phyloP scores from a whole-genome alignment of 306 rosid genomes.

The Rosa chinensis region DNA sequence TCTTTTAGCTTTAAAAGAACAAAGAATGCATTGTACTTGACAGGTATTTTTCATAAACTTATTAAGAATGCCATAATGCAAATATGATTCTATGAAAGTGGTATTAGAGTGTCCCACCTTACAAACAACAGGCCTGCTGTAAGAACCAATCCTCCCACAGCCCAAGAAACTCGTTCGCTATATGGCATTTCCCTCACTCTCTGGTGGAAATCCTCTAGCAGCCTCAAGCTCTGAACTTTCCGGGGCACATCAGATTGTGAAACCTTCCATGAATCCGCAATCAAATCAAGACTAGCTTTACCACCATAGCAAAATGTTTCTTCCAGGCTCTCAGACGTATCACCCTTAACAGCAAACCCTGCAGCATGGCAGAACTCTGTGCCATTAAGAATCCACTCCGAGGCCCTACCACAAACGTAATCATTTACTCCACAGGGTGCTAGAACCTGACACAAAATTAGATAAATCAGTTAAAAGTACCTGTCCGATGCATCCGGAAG shows the following conservation, averaged over 20 bases:
- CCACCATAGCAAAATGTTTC: constrained; percentile 78
- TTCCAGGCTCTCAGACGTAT: constrained; percentile 27
- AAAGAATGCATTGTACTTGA: too few relatives aligned
- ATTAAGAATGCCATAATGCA: background rate
- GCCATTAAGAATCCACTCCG: constrained; percentile 89
- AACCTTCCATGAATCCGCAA: constrained; percentile 77
- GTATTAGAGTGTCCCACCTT: constrained; percentile 48
- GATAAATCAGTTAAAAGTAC: constrained; percentile 26
- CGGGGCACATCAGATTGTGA: constrained; percentile 39
- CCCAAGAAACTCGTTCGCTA: constrained; percentile 83
- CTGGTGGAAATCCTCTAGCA: constrained; percentile 57
- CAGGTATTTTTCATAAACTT: too few relatives aligned
- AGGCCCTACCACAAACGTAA: constrained; percentile 95
- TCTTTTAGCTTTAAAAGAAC: too few relatives aligned
- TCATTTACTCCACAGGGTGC: constrained; percentile 96
- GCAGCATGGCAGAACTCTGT: constrained; percentile 86
- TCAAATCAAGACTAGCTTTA: constrained; percentile 64
- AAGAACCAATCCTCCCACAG: constrained; percentile 91
- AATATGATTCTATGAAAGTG: constrained; percentile 1
- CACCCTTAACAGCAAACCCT: constrained; percentile 73
- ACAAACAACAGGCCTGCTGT: constrained; percentile 75
- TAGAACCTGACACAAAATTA: constrained; percentile 60
- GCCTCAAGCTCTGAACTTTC: constrained; percentile 35
- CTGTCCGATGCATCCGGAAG: constrained; percentile 12
- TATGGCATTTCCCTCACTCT: constrained; percentile 61